Base-by-base conservation (phyloP, 2,329 filamentous ascomycete genomes). In the Diaporthe sp. region DNA sequence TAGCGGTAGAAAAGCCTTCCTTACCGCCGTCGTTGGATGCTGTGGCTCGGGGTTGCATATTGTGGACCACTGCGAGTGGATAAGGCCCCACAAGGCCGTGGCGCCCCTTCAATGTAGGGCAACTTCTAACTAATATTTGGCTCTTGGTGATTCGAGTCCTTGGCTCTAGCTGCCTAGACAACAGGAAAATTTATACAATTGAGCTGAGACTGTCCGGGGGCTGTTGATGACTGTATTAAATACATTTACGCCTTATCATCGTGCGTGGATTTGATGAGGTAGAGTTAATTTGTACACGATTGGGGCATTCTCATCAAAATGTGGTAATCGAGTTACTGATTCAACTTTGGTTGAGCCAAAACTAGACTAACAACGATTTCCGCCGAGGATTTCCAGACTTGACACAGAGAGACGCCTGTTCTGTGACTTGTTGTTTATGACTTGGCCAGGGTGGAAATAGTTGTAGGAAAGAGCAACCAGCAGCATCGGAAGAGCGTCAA, bases 401-500 rank as follows among this genome's bases (percentile, higher is more conserved):
- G 59, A 35, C 35, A 50, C 42, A 4, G 59, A 65, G 42, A 50
- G 27, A 35, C 59, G 42, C 22, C 42, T 50, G 13, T 35, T 42
- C 35, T 65, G 39, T 19, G 59, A 65, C 15, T 25, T 4, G 2
- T 50, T 50, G 27, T n/a, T 65, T 25, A 71, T 71, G 27, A 71
- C 55, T 1, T 37, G 69, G 30, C 53, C 42, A 8, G 69, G 69
- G 17, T 71, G 69, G 22, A 47, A 71, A n/a, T 17, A 22, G 15
- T 32, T 47, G 37, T 42, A 71, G 42, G 55, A 30, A 7, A 58
- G 22, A 22, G 39, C 53, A 10, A 71, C 53, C 15, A 71, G 51
- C n/a, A 71, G 55, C 69, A 71, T 71, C 35, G 42, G 55, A n/a
- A 58, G 55, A 12, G 69, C 53, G 27, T 71, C 69, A 0, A 71